Evolutionary conservation across 2,329 filamentous ascomycete species (phyloP), one percentile per base, ranked within the genome.

Genomic region (Stachybotrys chartarum): DNA sequence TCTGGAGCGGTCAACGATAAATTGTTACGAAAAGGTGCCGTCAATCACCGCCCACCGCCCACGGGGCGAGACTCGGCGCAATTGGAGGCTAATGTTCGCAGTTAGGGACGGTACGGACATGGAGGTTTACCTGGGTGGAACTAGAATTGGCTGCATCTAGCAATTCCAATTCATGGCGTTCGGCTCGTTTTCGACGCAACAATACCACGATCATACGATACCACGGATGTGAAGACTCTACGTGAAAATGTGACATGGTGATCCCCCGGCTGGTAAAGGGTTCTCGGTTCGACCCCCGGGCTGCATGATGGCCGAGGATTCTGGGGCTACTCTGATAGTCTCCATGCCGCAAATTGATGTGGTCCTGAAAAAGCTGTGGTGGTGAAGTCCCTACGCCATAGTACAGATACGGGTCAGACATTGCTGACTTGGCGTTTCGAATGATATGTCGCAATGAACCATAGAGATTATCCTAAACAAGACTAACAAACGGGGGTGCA

Each of bases 1-100:
- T 99, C 75, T 99, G 94, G 94, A 90, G 84, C 79, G 88, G 85
- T 64, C 74, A 81, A 72, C 79, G 82, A 78, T 84, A 84, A 79
- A 72, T 60, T 56, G 57, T 63, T 62, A 64, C 17, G 18, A 42
- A 17, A 45, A 45, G 24, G 24, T 24, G 24, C 24, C 24, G 24
- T 24, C 24, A 24, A 24, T 4, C 24, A 24, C 24, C 24, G 24
- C 24, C 24, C 24, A 24, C 24, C 24, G 24, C 24, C 24, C 24
- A 42, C 5, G 10, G 35, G 35, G 10, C 35, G 5, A 10, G 35
- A 42, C 35, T 42, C 14, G 35, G 24, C 24, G 24, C 24, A 24
- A 24, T 24, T 24, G 14, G 35, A 42, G 10, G 35, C 35, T 42
- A 42, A 42, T 14, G 35, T 42, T 14, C 10, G 35, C 35, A 42